Conservation (phyloP, 768 basidiomycete species). For the Dacryopinax primogenitus region DNA sequence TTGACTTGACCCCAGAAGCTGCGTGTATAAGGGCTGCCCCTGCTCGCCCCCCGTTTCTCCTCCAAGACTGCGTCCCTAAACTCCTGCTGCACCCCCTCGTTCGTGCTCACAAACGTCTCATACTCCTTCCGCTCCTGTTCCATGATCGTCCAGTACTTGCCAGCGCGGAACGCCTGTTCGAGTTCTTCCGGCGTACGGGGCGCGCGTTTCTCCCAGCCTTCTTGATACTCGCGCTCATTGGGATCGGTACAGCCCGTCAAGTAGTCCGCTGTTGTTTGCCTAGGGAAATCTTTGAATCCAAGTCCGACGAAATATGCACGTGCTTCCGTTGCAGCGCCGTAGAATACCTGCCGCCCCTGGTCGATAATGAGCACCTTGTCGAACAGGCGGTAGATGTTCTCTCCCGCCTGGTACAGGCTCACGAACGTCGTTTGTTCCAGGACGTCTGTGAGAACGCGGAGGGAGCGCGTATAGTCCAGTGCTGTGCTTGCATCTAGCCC, state of each 20-base stretch:
- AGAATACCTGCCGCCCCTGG: conserved; percentile 63
- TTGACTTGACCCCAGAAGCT: conserved; percentile 62
- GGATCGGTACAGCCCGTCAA: conserved; percentile 48
- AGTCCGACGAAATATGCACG: conserved; percentile 61
- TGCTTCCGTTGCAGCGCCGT: conserved; percentile 52
- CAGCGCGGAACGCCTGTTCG: conserved; percentile 47
- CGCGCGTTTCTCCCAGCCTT: conserved; percentile 28
- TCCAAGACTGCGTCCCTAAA: conserved; percentile 64
- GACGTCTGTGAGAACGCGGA: conserved; percentile 34
- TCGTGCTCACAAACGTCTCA: conserved; percentile 31
- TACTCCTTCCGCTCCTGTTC: conserved; percentile 42
- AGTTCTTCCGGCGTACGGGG: conserved; percentile 49
- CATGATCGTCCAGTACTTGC: conserved; percentile 35
- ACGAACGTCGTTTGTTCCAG: conserved; percentile 22
- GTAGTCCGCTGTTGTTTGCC: conserved; percentile 78
- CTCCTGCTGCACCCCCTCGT: conserved; percentile 33
- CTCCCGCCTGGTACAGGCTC: conserved; percentile 10
- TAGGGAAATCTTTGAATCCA: conserved; percentile 58
- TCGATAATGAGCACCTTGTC: conserved; percentile 76
- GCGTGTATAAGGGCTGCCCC: conserved; percentile 71
- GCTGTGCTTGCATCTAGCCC: conserved; percentile 29
- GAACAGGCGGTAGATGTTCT: neutral
- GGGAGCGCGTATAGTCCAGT: conserved; percentile 36
- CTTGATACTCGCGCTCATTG: conserved; percentile 39
- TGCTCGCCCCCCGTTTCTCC: conserved; percentile 66